Conservation (phyloP, 495 filamentous ascomycete genomes). For the Aspergillus sclerotioniger region DNA sequence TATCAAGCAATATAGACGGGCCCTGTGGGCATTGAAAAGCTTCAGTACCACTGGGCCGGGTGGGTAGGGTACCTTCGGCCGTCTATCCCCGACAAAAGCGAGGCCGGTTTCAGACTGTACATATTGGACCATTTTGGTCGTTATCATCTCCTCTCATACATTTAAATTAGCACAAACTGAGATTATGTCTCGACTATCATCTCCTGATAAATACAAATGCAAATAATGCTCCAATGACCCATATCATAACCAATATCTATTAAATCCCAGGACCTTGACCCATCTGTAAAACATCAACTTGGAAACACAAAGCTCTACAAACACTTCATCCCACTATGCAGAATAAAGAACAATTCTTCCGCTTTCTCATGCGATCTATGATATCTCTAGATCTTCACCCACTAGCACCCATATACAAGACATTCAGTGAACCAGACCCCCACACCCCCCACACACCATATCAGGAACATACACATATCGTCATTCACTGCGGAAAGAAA, state of each 20-base stretch:
- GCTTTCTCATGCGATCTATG: too few species aligned
- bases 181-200: not conserved
- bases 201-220: not conserved
- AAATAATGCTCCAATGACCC: too few species aligned
- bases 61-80: not conserved
- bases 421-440: not conserved
- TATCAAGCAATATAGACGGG: conserved; percentile 31
- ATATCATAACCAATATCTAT: too few species aligned
- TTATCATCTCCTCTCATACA: conserved; percentile 15
- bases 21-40: conserved; percentile 20
- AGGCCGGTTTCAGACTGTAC: conserved; percentile 7
- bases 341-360: too few species aligned
- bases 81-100: not conserved
- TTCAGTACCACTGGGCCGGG: conserved; percentile 4
- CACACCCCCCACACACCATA: not conserved
- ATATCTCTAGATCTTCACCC: too few species aligned
- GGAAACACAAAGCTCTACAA: too few species aligned
- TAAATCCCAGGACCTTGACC: too few species aligned
- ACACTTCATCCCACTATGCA: too few species aligned
- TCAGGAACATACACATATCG: not conserved
- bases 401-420: not conserved
- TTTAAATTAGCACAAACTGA: not conserved
- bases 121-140: conserved; percentile 6
- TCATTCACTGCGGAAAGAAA: not conserved
- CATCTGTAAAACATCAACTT: too few species aligned